Evolutionary conservation across 1,284 basidiomycete genomes (phyloP).

Genomic region (Microbotryomycetes sp.): DNA sequence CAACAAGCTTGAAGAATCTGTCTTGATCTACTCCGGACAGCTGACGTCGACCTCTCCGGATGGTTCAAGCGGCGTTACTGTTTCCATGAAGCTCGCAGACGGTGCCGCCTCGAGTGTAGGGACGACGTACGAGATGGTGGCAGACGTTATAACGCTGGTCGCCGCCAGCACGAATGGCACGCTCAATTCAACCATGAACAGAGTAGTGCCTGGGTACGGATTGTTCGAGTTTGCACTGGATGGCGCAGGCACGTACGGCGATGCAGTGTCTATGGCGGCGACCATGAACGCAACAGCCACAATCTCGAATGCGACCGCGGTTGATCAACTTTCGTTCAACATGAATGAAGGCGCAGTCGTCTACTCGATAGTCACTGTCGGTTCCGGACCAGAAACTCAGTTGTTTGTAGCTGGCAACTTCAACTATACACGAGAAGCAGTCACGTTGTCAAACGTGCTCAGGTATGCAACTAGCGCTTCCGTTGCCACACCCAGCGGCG

Average conservation of each 20-base stretch:
- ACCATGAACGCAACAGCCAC: conserved; percentile 14
- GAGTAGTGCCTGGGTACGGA: conserved; percentile 13
- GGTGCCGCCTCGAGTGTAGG: conserved; percentile 54
- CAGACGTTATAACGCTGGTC: conserved; percentile 63
- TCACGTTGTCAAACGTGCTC: conserved; percentile 63
- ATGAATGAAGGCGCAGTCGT: conserved; percentile 42
- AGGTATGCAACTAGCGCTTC: conserved; percentile 48
- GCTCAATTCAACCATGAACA: not conserved
- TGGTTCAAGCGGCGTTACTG: conserved; percentile 1
- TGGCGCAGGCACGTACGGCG: conserved; percentile 19
- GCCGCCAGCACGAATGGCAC: conserved; percentile 32
- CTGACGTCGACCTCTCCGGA: conserved; percentile 33
- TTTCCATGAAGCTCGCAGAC: conserved; percentile 46
- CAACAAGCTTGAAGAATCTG: conserved; percentile 56
- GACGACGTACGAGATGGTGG: conserved; percentile 68
- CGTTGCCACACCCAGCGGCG: conserved; percentile 43
- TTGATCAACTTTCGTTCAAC: conserved; percentile 22
- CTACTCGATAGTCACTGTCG: conserved; percentile 55
- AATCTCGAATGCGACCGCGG: conserved; percentile 17
- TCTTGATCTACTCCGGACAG: conserved; percentile 59
- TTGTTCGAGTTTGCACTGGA: conserved; percentile 26
- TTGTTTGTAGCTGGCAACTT: conserved; percentile 77
- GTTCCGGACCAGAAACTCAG: conserved; percentile 39
- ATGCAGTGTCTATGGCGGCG: conserved; percentile 5
- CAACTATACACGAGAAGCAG: conserved; percentile 36